These are phyloP conservation scores for Torulaspora globosa DNA, from an alignment of 1,139 yeast genomes.

Conservation along the genomic window DNA sequence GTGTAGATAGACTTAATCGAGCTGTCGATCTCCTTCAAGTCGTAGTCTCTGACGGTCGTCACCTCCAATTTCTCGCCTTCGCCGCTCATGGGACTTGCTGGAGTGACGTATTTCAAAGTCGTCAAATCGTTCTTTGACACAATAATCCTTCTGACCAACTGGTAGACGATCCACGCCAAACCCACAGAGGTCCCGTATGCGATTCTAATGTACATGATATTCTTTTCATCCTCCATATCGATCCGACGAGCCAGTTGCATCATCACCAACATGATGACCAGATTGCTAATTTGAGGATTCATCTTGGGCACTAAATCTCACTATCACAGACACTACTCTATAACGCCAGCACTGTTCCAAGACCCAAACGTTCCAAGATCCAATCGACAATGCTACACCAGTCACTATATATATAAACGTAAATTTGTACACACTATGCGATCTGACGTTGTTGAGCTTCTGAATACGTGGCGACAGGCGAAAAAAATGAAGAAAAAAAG, in stretches of 20 bases:
- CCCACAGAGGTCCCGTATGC: conserved; percentile 66
- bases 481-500: background rate
- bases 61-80: conserved; percentile 72
- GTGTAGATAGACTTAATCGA: conserved; percentile 82
- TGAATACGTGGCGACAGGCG: background rate
- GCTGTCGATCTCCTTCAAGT: conserved; percentile 73
- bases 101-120: conserved; percentile 84
- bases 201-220: conserved; percentile 71
- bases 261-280: conserved; percentile 90
- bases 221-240: conserved; percentile 81
- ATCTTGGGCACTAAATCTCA: conserved; percentile 33
- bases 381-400: background rate
- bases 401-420: background rate
- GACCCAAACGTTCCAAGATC: background rate
- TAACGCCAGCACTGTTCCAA: background rate
- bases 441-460: background rate
- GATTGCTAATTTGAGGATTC: conserved; percentile 85
- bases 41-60: conserved; percentile 93
- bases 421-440: background rate
- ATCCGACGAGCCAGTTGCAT: conserved; percentile 92
- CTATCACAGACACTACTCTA: background rate
- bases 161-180: conserved; percentile 62
- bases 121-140: conserved; percentile 81
- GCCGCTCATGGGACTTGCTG: conserved; percentile 67
- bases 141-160: conserved; percentile 58